phyloP scores from a whole-genome alignment of 768 basidiomycete genomes.

The Phylloporus sp. region DNA sequence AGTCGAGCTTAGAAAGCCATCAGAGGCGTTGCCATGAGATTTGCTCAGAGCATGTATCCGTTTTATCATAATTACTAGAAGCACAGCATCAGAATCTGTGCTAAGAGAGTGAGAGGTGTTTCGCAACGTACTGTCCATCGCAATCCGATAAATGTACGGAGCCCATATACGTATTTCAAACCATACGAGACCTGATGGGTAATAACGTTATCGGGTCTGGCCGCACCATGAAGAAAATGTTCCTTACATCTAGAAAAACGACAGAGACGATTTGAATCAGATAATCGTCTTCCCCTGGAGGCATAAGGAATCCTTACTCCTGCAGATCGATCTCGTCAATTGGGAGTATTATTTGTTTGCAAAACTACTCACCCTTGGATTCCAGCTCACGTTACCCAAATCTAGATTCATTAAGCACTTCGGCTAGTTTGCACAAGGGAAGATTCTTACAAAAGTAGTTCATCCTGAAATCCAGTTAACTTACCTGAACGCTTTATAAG shows the following conservation, averaged over 20 bases:
- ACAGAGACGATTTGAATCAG: neutral
- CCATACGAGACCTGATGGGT: constrained; percentile 10
- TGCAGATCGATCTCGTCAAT: neutral
- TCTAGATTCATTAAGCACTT: constrained; percentile 6
- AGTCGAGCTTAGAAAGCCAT: neutral
- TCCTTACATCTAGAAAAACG: constrained; percentile 9
- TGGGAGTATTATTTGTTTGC: too few species aligned
- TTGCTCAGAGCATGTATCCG: constrained; percentile 14
- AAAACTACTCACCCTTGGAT: constrained; percentile 3
- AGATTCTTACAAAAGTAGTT: constrained; percentile 9
- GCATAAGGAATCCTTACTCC: constrained; percentile 10
- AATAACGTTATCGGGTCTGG: neutral
- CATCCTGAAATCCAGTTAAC: constrained; percentile 4
- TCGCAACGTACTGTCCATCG: constrained; percentile 17
- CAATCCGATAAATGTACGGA: constrained; percentile 10
- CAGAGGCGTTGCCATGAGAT: neutral
- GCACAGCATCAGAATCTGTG: neutral
- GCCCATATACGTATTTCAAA: constrained; percentile 16
- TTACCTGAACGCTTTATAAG: neutral
- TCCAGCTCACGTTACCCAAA: constrained; percentile 6
- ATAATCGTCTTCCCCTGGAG: neutral
- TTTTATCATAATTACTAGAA: constrained; percentile 19
- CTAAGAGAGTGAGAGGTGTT: neutral
- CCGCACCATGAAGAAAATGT: neutral
- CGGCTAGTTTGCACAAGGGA: neutral